Conservation (phyloP, 208 protist genomes). For the Wallacemonas sp. region DNA sequence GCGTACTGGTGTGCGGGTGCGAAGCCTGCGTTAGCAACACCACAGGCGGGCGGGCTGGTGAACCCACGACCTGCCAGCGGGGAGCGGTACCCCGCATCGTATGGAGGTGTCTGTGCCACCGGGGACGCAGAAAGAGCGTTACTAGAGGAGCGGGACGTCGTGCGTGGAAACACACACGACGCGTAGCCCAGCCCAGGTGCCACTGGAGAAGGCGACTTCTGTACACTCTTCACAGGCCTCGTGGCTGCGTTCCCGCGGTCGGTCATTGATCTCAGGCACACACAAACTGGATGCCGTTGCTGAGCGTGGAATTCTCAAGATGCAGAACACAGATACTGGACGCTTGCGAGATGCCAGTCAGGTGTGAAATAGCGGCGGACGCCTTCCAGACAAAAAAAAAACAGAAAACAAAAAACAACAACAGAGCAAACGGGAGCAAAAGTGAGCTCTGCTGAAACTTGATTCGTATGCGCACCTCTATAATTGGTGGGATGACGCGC, state of each 20-base stretch:
- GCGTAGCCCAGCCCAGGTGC: not conserved
- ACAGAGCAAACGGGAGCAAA: too few relatives aligned
- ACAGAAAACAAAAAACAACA: too few relatives aligned
- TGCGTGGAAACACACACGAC: conserved; percentile 3
- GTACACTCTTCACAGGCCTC: not conserved
- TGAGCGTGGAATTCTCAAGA: too few relatives aligned
- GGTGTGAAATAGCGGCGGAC: too few relatives aligned
- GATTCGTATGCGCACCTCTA: too few relatives aligned
- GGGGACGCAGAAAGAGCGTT: conserved; percentile 3
- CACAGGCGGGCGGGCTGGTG: not conserved
- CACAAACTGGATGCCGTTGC: too few relatives aligned
- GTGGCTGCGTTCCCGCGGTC: not conserved
- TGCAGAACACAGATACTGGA: too few relatives aligned
- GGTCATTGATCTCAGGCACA: not conserved
- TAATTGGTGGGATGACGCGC: too few relatives aligned
- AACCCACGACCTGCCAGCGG: not conserved
- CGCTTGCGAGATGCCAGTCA: too few relatives aligned
- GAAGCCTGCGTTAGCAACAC: not conserved
- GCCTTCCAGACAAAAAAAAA: too few relatives aligned
- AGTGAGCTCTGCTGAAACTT: too few relatives aligned
- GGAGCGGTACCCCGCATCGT: conserved; percentile 4
- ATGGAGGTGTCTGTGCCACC: not conserved
- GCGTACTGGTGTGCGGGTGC: conserved; percentile 11
- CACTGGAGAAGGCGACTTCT: conserved; percentile 14
- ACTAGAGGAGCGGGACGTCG: conserved; percentile 2